Conservation (phyloP, 75 land plant genomes). For the Cryptomeria japonica region DNA sequence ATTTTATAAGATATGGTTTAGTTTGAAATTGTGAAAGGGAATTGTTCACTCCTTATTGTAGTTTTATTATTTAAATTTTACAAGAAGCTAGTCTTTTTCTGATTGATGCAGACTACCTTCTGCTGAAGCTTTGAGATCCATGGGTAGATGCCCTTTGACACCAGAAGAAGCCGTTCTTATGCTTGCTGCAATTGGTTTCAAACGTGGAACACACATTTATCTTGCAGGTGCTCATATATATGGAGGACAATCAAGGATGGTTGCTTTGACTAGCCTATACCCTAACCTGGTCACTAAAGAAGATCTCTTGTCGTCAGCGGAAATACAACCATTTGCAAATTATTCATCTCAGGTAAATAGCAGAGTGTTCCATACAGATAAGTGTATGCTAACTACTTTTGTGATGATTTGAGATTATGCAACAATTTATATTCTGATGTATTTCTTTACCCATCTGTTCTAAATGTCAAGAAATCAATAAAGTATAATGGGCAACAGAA, state of each 20-base stretch:
- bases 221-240: constrained; percentile 91
- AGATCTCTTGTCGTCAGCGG: constrained; percentile 71
- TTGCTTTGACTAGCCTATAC: constrained; percentile 65
- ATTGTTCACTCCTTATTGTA: background rate
- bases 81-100: background rate
- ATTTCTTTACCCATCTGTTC: background rate
- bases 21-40: background rate
- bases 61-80: background rate
- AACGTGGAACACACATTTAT: constrained; percentile 78
- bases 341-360: constrained; percentile 85
- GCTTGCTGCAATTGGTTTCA: constrained; percentile 96
- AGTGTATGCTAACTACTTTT: background rate
- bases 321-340: constrained; percentile 77
- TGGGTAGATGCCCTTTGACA: constrained; percentile 87
- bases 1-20: background rate
- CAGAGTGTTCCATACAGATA: background rate
- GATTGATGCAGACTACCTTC: constrained; percentile 62
- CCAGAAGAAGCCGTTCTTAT: constrained; percentile 94
- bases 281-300: constrained; percentile 96
- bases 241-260: constrained; percentile 82
- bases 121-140: constrained; percentile 51
- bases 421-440: background rate
- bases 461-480: background rate
- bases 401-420: background rate
- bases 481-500: background rate